These are phyloP conservation scores for Trichoderma hamatum DNA, from an alignment of 2,329 filamentous ascomycete species.

Conservation along the genomic window DNA sequence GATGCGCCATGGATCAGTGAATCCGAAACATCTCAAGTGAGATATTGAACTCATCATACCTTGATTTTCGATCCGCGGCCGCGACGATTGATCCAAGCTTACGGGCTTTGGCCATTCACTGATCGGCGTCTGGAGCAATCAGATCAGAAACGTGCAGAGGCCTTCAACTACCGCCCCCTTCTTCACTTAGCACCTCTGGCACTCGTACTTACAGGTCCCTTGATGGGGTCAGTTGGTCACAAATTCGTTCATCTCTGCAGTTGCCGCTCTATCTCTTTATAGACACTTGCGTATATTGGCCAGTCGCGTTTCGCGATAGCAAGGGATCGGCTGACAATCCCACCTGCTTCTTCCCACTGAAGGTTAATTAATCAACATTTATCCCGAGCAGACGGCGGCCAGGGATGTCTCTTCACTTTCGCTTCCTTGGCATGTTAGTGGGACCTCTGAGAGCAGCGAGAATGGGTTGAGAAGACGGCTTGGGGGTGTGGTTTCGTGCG, in stretches of 20 bases:
- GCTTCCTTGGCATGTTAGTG: constrained; percentile 16
- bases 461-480: not conserved
- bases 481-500: constrained; percentile 15
- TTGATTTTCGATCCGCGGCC: constrained; percentile 2
- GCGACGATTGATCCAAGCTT: constrained; percentile 18
- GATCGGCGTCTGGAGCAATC: not conserved
- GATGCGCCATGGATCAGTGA: constrained; percentile 8
- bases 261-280: not conserved
- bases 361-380: constrained; percentile 24
- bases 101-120: constrained; percentile 9
- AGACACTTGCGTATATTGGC: not conserved
- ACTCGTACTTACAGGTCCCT: not conserved
- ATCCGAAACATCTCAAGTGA: constrained; percentile 24
- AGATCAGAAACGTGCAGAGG: constrained; percentile 9
- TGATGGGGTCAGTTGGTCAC: constrained; percentile 1
- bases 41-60: constrained; percentile 3
- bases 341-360: constrained; percentile 8
- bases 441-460: constrained; percentile 9
- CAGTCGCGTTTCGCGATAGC: constrained; percentile 3
- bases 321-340: constrained; percentile 25
- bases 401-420: constrained; percentile 20
- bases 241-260: not conserved
- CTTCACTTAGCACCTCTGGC: not conserved
- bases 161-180: not conserved
- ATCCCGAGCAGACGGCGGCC: constrained; percentile 22